Conservation (phyloP, 1,284 basidiomycete genomes). For the Lentinula novae-zelandiae region DNA sequence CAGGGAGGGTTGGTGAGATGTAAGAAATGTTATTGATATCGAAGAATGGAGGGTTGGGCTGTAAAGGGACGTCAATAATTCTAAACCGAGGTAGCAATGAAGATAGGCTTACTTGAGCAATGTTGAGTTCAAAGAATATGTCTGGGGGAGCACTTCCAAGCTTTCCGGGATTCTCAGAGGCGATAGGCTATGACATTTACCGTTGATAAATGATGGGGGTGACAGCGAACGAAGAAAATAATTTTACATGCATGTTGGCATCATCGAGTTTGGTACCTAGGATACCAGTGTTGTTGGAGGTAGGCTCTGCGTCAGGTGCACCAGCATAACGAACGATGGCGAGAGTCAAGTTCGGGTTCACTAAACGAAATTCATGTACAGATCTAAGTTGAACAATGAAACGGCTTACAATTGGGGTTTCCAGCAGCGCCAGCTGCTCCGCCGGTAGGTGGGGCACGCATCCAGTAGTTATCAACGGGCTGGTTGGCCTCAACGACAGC, state of each 20-base stretch:
- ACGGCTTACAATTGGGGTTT: constrained; percentile 27
- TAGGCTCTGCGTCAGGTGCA: constrained; percentile 34
- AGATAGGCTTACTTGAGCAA: constrained; percentile 13
- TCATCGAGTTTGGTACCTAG: constrained; percentile 24
- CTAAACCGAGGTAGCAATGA: neutral
- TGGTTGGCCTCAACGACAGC: constrained; percentile 34
- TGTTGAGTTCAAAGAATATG: constrained; percentile 20
- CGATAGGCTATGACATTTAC: constrained; percentile 25
- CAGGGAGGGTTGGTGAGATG: constrained; percentile 31
- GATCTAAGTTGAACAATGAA: neutral
- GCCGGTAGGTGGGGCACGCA: constrained; percentile 30
- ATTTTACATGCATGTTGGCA: constrained; percentile 29
- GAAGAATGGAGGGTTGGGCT: constrained; percentile 34
- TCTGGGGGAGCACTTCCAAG: constrained; percentile 26
- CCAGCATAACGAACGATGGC: constrained; percentile 48
- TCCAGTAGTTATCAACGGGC: constrained; percentile 36
- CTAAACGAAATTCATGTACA: neutral
- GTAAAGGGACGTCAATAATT: neutral
- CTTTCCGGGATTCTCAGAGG: constrained; percentile 26
- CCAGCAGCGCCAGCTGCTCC: constrained; percentile 21
- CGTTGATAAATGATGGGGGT: neutral
- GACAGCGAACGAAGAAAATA: neutral
- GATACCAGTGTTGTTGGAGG: constrained; percentile 23
- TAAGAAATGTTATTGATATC: constrained; percentile 32
- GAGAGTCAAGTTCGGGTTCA: constrained; percentile 7